Percentiles rank a stretch among this genome's conserved stretches.
phyloP scores from a whole-genome alignment of 1,284 basidiomycete species.

The Sparassis latifolia region DNA sequence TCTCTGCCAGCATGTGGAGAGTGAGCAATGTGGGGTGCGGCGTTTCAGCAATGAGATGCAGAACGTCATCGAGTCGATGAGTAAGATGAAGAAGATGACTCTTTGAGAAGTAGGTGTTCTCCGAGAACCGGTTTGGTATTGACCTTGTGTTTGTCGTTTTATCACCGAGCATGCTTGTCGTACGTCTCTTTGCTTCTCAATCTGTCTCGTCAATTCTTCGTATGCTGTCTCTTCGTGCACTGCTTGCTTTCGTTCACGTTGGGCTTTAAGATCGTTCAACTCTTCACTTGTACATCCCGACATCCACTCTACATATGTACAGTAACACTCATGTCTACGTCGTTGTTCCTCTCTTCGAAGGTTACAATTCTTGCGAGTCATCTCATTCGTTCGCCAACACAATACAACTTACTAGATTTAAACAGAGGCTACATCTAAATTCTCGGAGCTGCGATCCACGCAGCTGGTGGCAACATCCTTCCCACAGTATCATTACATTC shows the following conservation, averaged over 20 bases:
- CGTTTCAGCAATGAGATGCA: neutral
- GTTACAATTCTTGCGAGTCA: no score
- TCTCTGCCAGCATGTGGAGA: conserved; percentile 28
- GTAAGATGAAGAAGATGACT: neutral
- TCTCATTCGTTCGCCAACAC: neutral
- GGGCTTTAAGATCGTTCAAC: no score
- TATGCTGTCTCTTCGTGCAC: no score
- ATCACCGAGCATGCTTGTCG: no score
- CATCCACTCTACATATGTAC: no score
- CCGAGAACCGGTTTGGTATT: neutral
- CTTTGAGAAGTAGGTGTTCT: neutral
- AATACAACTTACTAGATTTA: neutral
- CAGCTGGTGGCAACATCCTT: neutral
- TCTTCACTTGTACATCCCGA: no score
- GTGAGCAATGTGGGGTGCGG: conserved; percentile 6
- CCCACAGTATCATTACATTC: neutral
- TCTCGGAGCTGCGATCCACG: neutral
- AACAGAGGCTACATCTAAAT: neutral
- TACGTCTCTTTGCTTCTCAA: no score
- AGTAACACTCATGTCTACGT: no score
- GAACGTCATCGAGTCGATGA: neutral
- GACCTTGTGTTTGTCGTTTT: no score
- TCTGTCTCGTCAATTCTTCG: no score
- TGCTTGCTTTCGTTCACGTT: no score
- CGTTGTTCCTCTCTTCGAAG: no score